Conservation (phyloP, 75 land plant genomes). For the Sequoia sempervirens region DNA sequence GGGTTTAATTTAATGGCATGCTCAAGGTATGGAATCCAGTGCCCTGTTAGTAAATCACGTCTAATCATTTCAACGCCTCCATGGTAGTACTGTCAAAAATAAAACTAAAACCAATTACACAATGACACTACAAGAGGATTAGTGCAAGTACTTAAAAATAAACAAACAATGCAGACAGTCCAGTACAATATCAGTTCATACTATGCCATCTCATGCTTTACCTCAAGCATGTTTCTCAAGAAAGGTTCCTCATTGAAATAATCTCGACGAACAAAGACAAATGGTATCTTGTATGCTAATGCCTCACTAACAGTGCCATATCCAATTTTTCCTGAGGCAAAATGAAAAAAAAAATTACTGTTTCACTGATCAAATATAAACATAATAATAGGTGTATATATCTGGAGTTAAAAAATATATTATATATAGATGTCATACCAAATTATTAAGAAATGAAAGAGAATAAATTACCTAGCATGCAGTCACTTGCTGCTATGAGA, state of each 20-base stretch:
- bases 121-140: background rate
- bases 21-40: slow-evolving; percentile 91
- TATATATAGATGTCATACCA: background rate
- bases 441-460: background rate
- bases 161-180: background rate
- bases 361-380: background rate
- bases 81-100: slow-evolving; percentile 63
- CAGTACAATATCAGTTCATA: background rate
- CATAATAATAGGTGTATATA: background rate
- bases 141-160: background rate
- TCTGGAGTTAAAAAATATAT: background rate
- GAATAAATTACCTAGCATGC: slow-evolving; percentile 81
- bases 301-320: slow-evolving; percentile 99
- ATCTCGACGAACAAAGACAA: slow-evolving; percentile 98
- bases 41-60: slow-evolving; percentile 89
- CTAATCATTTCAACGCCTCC: slow-evolving; percentile 99
- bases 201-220: slow-evolving; percentile 7
- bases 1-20: slow-evolving; percentile 78
- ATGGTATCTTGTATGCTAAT: slow-evolving; percentile 85
- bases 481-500: slow-evolving; percentile 94
- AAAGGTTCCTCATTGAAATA: slow-evolving; percentile 99
- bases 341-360: background rate
- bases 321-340: slow-evolving; percentile 87
- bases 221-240: slow-evolving; percentile 99
- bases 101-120: background rate